phyloP scores from a whole-genome alignment of 2,329 filamentous ascomycete genomes.

The Neonectria hederae region DNA sequence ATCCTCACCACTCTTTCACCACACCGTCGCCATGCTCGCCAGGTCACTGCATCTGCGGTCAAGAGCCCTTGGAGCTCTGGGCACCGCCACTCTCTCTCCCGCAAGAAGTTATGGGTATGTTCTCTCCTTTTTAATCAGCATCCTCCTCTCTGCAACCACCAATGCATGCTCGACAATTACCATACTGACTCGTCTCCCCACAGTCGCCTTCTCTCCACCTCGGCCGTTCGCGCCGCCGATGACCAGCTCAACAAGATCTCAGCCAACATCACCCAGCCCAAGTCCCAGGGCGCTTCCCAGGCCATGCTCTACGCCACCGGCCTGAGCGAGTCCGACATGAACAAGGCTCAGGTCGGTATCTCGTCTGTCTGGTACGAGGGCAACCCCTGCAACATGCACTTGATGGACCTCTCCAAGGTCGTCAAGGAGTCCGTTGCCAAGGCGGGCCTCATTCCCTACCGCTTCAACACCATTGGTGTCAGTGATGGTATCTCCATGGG shows the following conservation, averaged over 20 bases:
- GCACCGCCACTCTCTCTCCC: conserved; percentile 25
- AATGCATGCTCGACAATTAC: not conserved
- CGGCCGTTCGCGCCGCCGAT: conserved; percentile 57
- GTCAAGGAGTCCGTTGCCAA: conserved; percentile 70
- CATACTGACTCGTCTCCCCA: conserved; percentile 16
- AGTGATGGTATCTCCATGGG: conserved; percentile 99
- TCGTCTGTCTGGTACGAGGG: conserved; percentile 98
- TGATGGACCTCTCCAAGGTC: conserved; percentile 85
- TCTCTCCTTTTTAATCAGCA: not conserved
- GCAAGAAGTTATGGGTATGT: conserved; percentile 42
- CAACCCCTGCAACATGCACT: conserved; percentile 99
- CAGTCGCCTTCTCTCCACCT: conserved; percentile 63
- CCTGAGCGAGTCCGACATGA: conserved; percentile 84
- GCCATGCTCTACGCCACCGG: conserved; percentile 99
- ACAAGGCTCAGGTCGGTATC: conserved; percentile 97
- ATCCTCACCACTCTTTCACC: not conserved
- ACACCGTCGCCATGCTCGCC: conserved; percentile 42
- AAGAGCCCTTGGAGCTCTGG: conserved; percentile 42
- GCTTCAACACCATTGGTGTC: conserved; percentile 99
- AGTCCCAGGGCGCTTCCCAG: conserved; percentile 97
- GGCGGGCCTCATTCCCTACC: conserved; percentile 88
- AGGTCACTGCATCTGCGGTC: conserved; percentile 42
- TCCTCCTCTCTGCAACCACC: not conserved
- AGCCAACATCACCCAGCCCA: conserved; percentile 88
- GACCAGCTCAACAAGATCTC: conserved; percentile 85